These are phyloP conservation scores for Pugionium dolabratum DNA, from an alignment of 345 rosid genomes.

Conservation along the genomic window DNA sequence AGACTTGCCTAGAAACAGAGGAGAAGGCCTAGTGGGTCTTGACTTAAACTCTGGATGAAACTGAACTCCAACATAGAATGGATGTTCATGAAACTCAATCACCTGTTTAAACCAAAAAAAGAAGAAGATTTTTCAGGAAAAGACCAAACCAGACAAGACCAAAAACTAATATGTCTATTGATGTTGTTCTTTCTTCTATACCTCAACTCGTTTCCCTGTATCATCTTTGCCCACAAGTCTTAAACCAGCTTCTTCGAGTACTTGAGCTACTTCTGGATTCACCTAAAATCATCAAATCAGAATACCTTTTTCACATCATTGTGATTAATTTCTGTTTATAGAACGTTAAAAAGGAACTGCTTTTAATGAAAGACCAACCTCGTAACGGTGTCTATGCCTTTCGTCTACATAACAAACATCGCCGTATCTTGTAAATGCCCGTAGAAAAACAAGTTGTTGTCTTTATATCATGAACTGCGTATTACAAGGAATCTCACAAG, in stretches of 20 bases:
- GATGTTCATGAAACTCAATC: constrained; percentile 72
- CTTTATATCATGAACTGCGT: constrained; percentile 6
- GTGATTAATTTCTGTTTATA: constrained; percentile 6
- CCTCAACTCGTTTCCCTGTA: constrained; percentile 87
- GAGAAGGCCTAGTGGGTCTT: constrained; percentile 84
- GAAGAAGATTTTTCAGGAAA: constrained; percentile 6
- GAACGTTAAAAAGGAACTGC: not conserved
- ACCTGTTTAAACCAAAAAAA: constrained; percentile 44
- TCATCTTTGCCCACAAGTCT: constrained; percentile 94
- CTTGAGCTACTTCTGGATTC: constrained; percentile 70
- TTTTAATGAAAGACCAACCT: constrained; percentile 52
- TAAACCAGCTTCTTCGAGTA: constrained; percentile 82
- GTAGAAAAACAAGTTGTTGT: constrained; percentile 6
- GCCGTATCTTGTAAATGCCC: constrained; percentile 56
- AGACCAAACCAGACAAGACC: not conserved
- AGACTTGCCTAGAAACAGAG: constrained; percentile 76
- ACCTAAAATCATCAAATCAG: constrained; percentile 51
- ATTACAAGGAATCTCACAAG: constrained; percentile 11
- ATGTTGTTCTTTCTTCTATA: constrained; percentile 20
- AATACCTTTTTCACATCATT: constrained; percentile 18
- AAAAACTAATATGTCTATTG: not conserved
- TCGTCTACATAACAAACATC: constrained; percentile 65
- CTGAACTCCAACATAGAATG: constrained; percentile 80
- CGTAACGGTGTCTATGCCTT: constrained; percentile 93
- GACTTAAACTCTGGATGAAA: constrained; percentile 98